Percentiles rank a stretch among this genome's conserved stretches.
Conservation (phyloP, 2,329 filamentous ascomycete genomes). For the Shiraia bambusicola region DNA sequence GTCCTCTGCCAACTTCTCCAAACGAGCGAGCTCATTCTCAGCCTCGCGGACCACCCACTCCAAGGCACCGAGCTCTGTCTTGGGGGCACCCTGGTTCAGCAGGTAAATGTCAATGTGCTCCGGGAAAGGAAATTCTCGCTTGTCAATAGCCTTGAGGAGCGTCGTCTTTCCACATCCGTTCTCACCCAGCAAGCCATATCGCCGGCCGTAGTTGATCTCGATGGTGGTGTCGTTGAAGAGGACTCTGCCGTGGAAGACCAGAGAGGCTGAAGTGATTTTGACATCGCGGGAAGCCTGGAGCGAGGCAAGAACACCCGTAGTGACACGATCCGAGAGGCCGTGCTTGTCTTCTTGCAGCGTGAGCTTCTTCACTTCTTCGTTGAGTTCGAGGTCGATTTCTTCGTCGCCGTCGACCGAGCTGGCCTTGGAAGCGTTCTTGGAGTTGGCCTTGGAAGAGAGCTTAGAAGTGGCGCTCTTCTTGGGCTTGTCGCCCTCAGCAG, state of each 20-base stretch:
- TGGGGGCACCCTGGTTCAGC: conserved; percentile 92
- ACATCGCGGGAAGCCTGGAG: conserved; percentile 84
- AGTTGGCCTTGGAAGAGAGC: conserved; percentile 67
- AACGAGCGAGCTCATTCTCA: conserved; percentile 84
- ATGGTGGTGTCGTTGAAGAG: conserved; percentile 91
- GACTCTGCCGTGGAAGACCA: conserved; percentile 97
- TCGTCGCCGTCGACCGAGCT: conserved; percentile 73
- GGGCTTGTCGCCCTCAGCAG: conserved; percentile 62
- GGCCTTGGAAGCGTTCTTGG: conserved; percentile 63
- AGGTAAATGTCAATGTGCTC: conserved; percentile 98
- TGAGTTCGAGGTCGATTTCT: conserved; percentile 65
- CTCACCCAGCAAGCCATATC: conserved; percentile 94
- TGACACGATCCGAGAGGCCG: conserved; percentile 95
- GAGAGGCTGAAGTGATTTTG: conserved; percentile 89
- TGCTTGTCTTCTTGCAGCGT: conserved; percentile 93
- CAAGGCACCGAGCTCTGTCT: conserved; percentile 82
- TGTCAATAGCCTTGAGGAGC: conserved; percentile 90
- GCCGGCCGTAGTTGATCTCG: conserved; percentile 87
- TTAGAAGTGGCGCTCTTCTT: conserved; percentile 74
- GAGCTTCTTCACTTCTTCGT: conserved; percentile 81
- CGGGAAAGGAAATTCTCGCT: conserved; percentile 92
- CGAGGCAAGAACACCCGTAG: conserved; percentile 92
- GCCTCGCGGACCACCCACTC: conserved; percentile 98
- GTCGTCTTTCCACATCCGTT: conserved; percentile 99
- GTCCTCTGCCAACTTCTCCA: conserved; percentile 86